Evolutionary conservation across 441 rosid genomes (phyloP).

Genomic region (Erysimum cheiri): DNA sequence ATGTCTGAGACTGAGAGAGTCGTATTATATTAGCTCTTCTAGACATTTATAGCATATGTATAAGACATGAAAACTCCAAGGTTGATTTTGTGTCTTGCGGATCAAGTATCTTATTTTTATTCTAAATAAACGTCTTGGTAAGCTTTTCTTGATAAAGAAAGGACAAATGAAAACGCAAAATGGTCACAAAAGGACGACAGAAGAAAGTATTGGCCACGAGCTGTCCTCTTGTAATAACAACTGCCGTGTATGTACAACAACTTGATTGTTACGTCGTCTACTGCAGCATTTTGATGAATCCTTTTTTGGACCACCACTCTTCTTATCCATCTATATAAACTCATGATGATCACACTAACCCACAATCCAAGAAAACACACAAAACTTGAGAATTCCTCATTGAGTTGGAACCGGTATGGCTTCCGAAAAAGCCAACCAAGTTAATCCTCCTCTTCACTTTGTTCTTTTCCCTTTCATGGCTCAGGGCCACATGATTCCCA

Average conservation of each 20-base stretch:
- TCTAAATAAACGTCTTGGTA: not conserved
- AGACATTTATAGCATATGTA: too few species aligned
- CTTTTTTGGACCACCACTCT: not conserved
- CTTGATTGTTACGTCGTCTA: not conserved
- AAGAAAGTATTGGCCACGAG: not conserved
- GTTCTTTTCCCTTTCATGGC: constrained; percentile 47
- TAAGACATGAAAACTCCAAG: too few species aligned
- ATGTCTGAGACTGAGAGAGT: too few species aligned
- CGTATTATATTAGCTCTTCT: too few species aligned
- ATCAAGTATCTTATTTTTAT: too few species aligned
- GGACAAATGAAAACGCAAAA: not conserved
- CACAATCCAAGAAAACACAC: not conserved
- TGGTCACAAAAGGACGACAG: not conserved
- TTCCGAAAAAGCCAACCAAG: not conserved
- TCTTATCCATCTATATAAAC: constrained; percentile 1
- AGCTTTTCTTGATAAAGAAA: not conserved
- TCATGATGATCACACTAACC: not conserved
- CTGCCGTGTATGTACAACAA: not conserved
- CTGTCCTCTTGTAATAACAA: not conserved
- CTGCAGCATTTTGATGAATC: not conserved
- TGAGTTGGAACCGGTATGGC: constrained; percentile 28
- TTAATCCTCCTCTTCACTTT: constrained; percentile 30
- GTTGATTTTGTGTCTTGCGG: too few species aligned
- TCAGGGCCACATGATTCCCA: constrained; percentile 50
- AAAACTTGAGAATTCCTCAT: not conserved